Evolutionary conservation across 768 basidiomycete genomes (phyloP).

Genomic region (Boletus reticulatus): DNA sequence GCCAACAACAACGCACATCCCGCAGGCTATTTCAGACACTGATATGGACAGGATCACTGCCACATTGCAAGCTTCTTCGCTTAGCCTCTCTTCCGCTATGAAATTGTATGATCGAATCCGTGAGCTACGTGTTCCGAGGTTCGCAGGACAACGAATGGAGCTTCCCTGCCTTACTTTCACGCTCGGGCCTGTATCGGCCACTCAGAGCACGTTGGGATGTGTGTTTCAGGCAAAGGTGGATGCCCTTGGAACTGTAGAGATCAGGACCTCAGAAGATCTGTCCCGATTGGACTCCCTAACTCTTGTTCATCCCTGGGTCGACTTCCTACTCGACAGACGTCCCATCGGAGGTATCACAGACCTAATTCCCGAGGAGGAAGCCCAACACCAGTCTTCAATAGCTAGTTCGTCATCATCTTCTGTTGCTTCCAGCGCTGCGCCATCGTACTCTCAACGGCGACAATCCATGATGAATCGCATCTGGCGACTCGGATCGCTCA

Average conservation of each 20-base stretch:
- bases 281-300: background rate
- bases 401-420: background rate
- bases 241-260: constrained; percentile 6
- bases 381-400: background rate
- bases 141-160: constrained; percentile 1
- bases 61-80: background rate
- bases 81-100: background rate
- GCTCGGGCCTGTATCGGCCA: background rate
- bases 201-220: background rate
- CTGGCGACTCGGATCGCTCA: background rate
- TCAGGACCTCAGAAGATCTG: constrained; percentile 4
- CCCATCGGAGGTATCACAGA: background rate
- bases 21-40: background rate
- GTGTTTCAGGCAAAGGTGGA: background rate
- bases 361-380: background rate
- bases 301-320: constrained; percentile 13
- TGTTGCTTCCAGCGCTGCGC: background rate
- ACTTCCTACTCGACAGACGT: constrained; percentile 8
- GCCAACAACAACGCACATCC: background rate
- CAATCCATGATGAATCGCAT: background rate
- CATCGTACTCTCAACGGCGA: no score
- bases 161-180: constrained; percentile 10
- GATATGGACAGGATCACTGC: background rate
- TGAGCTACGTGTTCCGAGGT: background rate
- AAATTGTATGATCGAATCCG: constrained; percentile 4